A percentile compares a stretch with the other conserved stretches of the same genome.
Conservation (phyloP, 331 rosid species). For the Quercus lobata region DNA sequence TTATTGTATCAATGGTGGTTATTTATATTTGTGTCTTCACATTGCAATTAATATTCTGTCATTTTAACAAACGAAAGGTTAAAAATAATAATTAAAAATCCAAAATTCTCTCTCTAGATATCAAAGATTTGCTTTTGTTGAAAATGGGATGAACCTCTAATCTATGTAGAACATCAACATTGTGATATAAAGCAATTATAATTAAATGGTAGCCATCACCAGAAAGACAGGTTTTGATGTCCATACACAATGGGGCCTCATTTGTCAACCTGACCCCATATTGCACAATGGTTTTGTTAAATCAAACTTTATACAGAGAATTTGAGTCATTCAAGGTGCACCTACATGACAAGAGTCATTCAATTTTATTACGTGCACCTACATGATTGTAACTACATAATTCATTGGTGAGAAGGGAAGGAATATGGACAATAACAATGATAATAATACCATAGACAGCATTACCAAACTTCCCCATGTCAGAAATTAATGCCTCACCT, state of each 20-base stretch:
- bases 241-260: not conserved
- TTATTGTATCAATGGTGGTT: not conserved
- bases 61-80: not conserved
- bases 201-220: not conserved
- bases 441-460: not conserved
- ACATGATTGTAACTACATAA: too few species aligned
- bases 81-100: not conserved
- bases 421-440: not conserved
- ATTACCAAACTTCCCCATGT: not conserved
- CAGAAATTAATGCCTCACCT: conserved; percentile 54
- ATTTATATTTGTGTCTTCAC: not conserved
- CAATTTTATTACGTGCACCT: too few species aligned
- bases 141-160: not conserved
- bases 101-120: too few species aligned
- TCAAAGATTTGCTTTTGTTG: too few species aligned
- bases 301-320: too few species aligned
- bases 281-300: not conserved
- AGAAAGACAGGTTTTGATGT: not conserved
- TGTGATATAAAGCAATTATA: not conserved
- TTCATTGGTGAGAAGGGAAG: not conserved
- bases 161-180: not conserved
- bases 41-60: not conserved
- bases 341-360: too few species aligned
- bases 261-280: not conserved
- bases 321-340: too few species aligned